These are phyloP conservation scores for Posidonia oceanica DNA, from an alignment of 116 monocot genomes.

Conservation along the genomic window DNA sequence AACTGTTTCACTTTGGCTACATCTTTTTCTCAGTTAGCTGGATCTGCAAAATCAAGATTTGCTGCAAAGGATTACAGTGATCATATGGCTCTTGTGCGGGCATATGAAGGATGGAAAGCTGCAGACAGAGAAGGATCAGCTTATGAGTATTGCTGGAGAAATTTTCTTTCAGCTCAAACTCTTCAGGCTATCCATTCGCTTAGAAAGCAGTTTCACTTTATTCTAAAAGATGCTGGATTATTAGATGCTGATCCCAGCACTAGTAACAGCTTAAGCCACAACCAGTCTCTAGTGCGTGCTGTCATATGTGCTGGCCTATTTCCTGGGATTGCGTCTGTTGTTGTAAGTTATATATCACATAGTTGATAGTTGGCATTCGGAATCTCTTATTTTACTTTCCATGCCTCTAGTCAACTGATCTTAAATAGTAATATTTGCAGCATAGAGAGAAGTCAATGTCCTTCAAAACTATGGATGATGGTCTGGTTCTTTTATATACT, in stretches of 20 bases:
- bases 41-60: slow-evolving; percentile 96
- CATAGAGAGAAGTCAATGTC: slow-evolving; percentile 97
- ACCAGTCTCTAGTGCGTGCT: slow-evolving; percentile 88
- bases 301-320: slow-evolving; percentile 90
- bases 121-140: slow-evolving; percentile 96
- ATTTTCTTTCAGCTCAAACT: slow-evolving; percentile 95
- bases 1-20: not conserved
- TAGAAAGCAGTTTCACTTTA: slow-evolving; percentile 83
- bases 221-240: slow-evolving; percentile 78
- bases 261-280: slow-evolving; percentile 81
- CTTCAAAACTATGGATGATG: slow-evolving; percentile 99
- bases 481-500: slow-evolving; percentile 92
- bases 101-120: slow-evolving; percentile 98
- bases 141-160: slow-evolving; percentile 97
- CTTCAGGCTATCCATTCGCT: slow-evolving; percentile 96
- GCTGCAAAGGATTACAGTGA: slow-evolving; percentile 99
- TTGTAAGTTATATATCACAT: slow-evolving; percentile 32
- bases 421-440: slow-evolving; percentile 29
- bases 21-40: slow-evolving; percentile 55
- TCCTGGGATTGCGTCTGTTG: slow-evolving; percentile 87
- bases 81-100: slow-evolving; percentile 98
- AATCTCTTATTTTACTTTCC: slow-evolving; percentile 1
- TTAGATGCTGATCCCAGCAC: slow-evolving; percentile 45
- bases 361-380: not conserved
- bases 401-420: not conserved